Evolutionary conservation across 73 alveolate species (phyloP).

Genomic region (Tetrahymena thermophila): DNA sequence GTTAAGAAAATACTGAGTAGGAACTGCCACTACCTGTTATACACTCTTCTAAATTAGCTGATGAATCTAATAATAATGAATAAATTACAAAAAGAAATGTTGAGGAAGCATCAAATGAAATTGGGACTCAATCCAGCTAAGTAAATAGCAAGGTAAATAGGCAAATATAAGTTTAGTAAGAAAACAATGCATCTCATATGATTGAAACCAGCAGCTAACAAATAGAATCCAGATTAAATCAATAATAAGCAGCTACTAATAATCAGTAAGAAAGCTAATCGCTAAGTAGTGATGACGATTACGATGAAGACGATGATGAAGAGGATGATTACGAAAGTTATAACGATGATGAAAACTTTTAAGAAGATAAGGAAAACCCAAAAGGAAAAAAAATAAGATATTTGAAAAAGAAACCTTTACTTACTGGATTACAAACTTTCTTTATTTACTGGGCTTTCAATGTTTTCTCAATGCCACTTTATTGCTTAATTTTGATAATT

Average conservation of each 20-base stretch:
- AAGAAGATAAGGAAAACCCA: not conserved
- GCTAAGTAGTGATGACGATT: not conserved
- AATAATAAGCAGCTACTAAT: not conserved
- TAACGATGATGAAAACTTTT: not conserved
- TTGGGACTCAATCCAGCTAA: not conserved
- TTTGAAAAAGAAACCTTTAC: not conserved
- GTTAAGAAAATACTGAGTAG: not conserved
- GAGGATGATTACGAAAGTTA: not conserved
- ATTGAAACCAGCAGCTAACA: not conserved
- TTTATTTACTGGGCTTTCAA: not conserved
- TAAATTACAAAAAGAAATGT: not conserved
- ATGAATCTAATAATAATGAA: not conserved
- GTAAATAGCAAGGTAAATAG: not conserved
- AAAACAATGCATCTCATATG: too few relatives aligned
- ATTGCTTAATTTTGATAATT: not conserved
- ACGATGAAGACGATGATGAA: not conserved
- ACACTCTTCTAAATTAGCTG: not conserved
- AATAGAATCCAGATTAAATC: not conserved
- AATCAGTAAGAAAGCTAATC: not conserved
- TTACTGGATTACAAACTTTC: not conserved
- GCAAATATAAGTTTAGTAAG: not conserved
- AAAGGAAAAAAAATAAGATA: not conserved
- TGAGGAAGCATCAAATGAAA: not conserved
- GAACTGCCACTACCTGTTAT: not conserved
- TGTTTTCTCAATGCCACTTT: not conserved